A percentile compares a stretch with the other conserved stretches of the same genome.
These are phyloP conservation scores for Ogataea parapolymorpha DNA, from an alignment of 805 yeast species.

Conservation along the genomic window DNA sequence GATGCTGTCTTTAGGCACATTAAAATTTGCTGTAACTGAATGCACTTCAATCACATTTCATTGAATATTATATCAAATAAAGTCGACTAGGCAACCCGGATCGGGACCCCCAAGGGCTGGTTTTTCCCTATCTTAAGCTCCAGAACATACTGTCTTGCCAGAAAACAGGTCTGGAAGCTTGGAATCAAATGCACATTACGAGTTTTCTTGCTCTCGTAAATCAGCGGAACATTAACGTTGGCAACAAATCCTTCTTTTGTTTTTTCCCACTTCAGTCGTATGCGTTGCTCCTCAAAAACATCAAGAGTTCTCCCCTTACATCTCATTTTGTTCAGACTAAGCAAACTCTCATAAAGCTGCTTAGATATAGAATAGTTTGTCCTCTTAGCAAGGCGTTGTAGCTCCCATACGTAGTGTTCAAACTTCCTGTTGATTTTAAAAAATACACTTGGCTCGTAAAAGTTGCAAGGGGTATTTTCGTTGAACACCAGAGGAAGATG, in stretches of 20 bases:
- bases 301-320: conserved; percentile 7
- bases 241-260: conserved; percentile 4
- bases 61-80: too few species aligned
- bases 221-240: conserved; percentile 9
- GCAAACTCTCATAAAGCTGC: conserved; percentile 26
- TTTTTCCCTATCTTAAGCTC: conserved; percentile 10
- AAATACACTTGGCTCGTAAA: not conserved
- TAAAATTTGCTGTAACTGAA: too few species aligned
- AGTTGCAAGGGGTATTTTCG: conserved; percentile 23
- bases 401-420: conserved; percentile 1
- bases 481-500: conserved; percentile 41
- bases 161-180: conserved; percentile 58
- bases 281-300: conserved; percentile 8
- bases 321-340: conserved; percentile 23
- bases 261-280: conserved; percentile 8
- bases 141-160: conserved; percentile 53
- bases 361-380: conserved; percentile 8
- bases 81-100: conserved; percentile 3
- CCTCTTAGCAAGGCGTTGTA: conserved; percentile 1
- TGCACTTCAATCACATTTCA: too few species aligned
- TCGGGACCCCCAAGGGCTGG: conserved; percentile 3
- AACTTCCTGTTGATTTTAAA: conserved; percentile 7
- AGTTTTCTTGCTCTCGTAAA: conserved; percentile 18
- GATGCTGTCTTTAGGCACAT: too few species aligned
- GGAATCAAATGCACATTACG: conserved; percentile 53